Conservation (phyloP, 768 basidiomycete species). For the Calocybe cyanea region DNA sequence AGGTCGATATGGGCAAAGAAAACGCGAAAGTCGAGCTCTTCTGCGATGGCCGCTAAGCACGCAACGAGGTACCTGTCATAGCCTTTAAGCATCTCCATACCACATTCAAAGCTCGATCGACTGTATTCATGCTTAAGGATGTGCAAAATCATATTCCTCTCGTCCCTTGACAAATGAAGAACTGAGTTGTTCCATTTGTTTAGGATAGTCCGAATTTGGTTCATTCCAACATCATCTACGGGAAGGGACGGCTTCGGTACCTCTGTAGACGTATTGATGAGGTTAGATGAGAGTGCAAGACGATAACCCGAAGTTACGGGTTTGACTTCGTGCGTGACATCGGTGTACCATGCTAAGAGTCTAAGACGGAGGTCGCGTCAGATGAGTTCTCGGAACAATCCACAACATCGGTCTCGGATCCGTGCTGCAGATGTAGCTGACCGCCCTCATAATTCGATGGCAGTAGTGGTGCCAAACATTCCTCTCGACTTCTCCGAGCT, state of each 20-base stretch:
- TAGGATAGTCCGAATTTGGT: slow-evolving; percentile 28
- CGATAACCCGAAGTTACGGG: slow-evolving; percentile 46
- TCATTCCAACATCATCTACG: slow-evolving; percentile 16
- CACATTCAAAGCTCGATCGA: slow-evolving; percentile 19
- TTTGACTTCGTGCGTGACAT: slow-evolving; percentile 48
- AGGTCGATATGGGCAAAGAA: slow-evolving; percentile 9
- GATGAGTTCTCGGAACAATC: slow-evolving; percentile 30
- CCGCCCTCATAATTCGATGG: slow-evolving; percentile 46
- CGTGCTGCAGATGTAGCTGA: slow-evolving; percentile 39
- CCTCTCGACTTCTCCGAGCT: slow-evolving; percentile 44
- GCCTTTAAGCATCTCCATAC: slow-evolving; percentile 15
- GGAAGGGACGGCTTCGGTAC: slow-evolving; percentile 25
- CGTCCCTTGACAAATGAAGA: slow-evolving; percentile 16
- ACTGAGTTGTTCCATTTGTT: slow-evolving; percentile 30
- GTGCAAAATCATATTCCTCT: slow-evolving; percentile 22
- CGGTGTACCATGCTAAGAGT: slow-evolving; percentile 47
- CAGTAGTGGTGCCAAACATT: slow-evolving; percentile 50
- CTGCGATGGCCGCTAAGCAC: slow-evolving; percentile 6
- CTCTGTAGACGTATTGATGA: slow-evolving; percentile 36
- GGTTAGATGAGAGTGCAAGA: slow-evolving; percentile 47
- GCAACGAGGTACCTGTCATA: slow-evolving; percentile 17
- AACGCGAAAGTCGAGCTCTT: slow-evolving; percentile 11
- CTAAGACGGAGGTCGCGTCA: slow-evolving; percentile 25
- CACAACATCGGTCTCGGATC: slow-evolving; percentile 26
- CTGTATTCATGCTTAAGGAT: slow-evolving; percentile 33